Evolutionary conservation across 1,139 yeast genomes (phyloP).

Genomic region (Meyerozyma elateridarum): DNA sequence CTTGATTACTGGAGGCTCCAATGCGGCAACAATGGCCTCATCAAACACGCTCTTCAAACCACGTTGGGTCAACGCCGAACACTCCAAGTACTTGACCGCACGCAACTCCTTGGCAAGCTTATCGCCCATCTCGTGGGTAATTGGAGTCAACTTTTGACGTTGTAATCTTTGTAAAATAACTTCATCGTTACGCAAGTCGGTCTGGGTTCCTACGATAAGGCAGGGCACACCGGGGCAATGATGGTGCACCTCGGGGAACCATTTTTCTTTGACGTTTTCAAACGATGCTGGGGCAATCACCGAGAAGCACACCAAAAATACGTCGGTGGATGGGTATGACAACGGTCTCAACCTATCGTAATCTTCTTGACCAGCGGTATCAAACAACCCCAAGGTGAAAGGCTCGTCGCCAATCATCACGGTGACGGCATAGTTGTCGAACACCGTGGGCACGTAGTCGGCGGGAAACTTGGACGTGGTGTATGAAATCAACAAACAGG

Average conservation of each 20-base stretch:
- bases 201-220: constrained; percentile 92
- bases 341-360: constrained; percentile 95
- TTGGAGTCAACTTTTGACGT: constrained; percentile 86
- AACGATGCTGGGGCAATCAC: constrained; percentile 97
- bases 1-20: constrained; percentile 85
- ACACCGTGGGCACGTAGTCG: constrained; percentile 82
- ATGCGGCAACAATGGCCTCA: constrained; percentile 94
- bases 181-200: constrained; percentile 90
- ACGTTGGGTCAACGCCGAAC: constrained; percentile 96
- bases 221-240: constrained; percentile 98
- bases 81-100: constrained; percentile 94
- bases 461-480: constrained; percentile 86
- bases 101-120: constrained; percentile 88
- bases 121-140: constrained; percentile 84
- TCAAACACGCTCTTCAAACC: constrained; percentile 95
- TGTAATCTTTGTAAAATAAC: constrained; percentile 83
- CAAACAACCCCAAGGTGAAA: constrained; percentile 90
- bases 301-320: constrained; percentile 88
- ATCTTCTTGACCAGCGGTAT: constrained; percentile 99
- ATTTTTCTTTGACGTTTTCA: constrained; percentile 94
- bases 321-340: constrained; percentile 95
- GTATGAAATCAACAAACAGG: constrained; percentile 71
- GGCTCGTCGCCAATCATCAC: constrained; percentile 99
- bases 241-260: constrained; percentile 98
- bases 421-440: constrained; percentile 94